Percentiles rank a stretch among this genome's conserved stretches.
Conservation (phyloP, 2,329 filamentous ascomycete genomes). For the Clonostachys sp. region DNA sequence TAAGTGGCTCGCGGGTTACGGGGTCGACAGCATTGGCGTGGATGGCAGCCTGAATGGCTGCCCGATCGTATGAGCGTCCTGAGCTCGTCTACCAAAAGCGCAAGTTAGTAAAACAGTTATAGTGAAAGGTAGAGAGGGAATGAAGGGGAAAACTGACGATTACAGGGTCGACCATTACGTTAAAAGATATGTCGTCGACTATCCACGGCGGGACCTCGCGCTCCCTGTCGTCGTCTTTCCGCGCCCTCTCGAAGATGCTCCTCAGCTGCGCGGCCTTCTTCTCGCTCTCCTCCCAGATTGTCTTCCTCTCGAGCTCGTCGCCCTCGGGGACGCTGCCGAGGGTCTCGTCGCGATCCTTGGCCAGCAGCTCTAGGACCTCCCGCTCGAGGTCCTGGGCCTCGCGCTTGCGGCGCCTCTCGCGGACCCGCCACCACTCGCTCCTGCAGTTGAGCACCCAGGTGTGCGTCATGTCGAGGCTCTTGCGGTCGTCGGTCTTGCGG, state of each 20-base stretch:
- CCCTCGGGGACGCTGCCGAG: constrained; percentile 26
- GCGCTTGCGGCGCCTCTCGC: constrained; percentile 57
- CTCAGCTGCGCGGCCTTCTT: constrained; percentile 38
- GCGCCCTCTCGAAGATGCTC: constrained; percentile 47
- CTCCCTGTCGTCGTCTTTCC: constrained; percentile 34
- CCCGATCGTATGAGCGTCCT: constrained; percentile 85
- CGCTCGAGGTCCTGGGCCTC: constrained; percentile 53
- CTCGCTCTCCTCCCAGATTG: constrained; percentile 41
- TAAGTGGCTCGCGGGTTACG: constrained; percentile 72
- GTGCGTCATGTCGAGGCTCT: constrained; percentile 67
- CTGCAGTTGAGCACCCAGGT: constrained; percentile 74
- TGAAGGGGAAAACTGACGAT: constrained; percentile 31
- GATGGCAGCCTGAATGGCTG: constrained; percentile 81
- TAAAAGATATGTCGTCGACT: constrained; percentile 72
- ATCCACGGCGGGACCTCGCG: constrained; percentile 70
- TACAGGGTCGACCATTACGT: constrained; percentile 68
- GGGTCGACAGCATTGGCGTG: constrained; percentile 64
- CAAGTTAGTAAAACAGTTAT: neutral
- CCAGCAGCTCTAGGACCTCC: constrained; percentile 51
- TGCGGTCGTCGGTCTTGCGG: constrained; percentile 50
- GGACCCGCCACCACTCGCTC: constrained; percentile 78
- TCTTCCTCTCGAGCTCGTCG: constrained; percentile 39
- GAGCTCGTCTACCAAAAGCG: constrained; percentile 61
- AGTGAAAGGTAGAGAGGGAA: neutral
- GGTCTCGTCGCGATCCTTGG: constrained; percentile 36